Evolutionary conservation across 345 rosid genomes (phyloP).

Genomic region (Mangifera indica): DNA sequence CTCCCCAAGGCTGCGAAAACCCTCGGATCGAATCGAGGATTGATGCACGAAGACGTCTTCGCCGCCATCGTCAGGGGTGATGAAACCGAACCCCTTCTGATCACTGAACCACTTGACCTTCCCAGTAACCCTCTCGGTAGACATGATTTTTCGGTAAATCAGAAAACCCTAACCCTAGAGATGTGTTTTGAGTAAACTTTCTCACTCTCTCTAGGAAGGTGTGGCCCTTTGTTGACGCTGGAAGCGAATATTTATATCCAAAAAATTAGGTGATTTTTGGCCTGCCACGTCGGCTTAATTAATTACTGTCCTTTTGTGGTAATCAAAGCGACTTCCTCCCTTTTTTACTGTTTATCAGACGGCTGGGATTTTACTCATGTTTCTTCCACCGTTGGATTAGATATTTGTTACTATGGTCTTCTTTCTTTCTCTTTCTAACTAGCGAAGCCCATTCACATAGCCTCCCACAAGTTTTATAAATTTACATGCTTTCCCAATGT

Average conservation of each 20-base stretch:
- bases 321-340: not conserved
- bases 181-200: not conserved
- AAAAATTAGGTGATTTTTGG: not conserved
- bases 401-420: not conserved
- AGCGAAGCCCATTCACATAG: no score
- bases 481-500: no score
- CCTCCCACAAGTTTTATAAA: no score
- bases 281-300: not conserved
- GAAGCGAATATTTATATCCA: constrained; percentile 26
- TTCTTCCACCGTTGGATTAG: constrained; percentile 32
- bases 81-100: constrained; percentile 88
- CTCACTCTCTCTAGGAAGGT: constrained; percentile 10
- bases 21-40: constrained; percentile 75
- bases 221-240: not conserved
- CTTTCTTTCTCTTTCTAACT: not conserved
- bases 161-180: constrained; percentile 18
- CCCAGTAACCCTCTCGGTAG: constrained; percentile 49
- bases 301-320: constrained; percentile 22
- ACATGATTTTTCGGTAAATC: constrained; percentile 17
- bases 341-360: constrained; percentile 12
- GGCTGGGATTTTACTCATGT: constrained; percentile 24
- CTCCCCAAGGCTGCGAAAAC: constrained; percentile 65
- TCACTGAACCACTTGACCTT: constrained; percentile 73
- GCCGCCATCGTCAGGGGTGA: constrained; percentile 80
- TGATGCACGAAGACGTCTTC: constrained; percentile 92